These are phyloP conservation scores for Cubamyces sp. DNA, from an alignment of 768 basidiomycete species.

Conservation along the genomic window DNA sequence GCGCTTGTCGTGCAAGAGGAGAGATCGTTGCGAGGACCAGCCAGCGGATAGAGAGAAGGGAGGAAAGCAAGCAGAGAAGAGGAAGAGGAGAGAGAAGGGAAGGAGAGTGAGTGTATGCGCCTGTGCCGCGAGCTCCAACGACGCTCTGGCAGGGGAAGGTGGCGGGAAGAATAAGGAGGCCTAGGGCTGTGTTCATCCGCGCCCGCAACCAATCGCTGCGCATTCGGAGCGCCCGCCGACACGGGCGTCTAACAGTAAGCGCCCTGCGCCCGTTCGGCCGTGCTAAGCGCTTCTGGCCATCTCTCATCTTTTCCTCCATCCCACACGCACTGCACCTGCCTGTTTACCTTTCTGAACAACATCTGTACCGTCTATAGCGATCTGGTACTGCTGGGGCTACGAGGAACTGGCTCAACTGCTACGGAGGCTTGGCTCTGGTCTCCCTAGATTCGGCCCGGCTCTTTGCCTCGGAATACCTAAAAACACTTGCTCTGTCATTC, in stretches of 20 bases:
- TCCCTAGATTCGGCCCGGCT: background rate
- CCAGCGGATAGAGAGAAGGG: background rate
- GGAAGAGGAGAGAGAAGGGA: conserved; percentile 6
- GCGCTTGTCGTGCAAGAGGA: background rate
- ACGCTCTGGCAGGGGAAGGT: background rate
- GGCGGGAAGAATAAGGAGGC: conserved; percentile 4
- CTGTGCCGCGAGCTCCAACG: conserved; percentile 12
- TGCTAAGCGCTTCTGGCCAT: too few species aligned
- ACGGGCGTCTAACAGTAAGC: background rate
- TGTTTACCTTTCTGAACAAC: too few species aligned
- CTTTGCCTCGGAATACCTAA: background rate
- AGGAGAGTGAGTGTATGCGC: conserved; percentile 21
- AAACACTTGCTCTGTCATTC: background rate
- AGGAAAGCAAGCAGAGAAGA: background rate
- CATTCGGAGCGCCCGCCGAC: background rate
- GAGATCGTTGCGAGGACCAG: conserved; percentile 15
- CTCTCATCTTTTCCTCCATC: too few species aligned
- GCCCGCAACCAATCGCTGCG: background rate
- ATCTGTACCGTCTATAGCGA: too few species aligned
- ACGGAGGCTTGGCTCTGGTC: background rate
- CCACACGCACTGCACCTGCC: too few species aligned
- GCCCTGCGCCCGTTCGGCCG: background rate
- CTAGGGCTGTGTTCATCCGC: background rate
- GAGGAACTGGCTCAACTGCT: too few species aligned
- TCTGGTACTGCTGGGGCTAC: too few species aligned